Conservation (phyloP, 192 early-diverging fungal genomes). For the Phycomyces nitens region DNA sequence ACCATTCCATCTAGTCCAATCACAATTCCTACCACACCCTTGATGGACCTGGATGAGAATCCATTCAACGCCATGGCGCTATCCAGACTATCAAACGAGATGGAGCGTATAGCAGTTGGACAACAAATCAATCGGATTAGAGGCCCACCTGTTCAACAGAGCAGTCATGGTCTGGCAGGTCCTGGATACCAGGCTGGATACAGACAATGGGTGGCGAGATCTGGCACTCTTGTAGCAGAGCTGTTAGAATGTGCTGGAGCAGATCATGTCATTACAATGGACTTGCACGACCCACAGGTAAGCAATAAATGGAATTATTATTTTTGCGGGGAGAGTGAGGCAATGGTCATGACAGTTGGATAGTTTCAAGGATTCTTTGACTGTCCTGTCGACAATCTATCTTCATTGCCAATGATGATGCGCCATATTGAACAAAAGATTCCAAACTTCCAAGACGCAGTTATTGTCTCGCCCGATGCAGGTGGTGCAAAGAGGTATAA, state of each 20-base stretch:
- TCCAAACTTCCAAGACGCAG: conserved; percentile 76
- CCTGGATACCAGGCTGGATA: conserved; percentile 44
- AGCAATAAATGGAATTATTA: too few relatives aligned
- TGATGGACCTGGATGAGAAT: background rate
- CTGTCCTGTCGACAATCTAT: conserved; percentile 89
- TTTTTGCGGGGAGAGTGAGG: background rate
- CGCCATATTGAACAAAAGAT: conserved; percentile 89
- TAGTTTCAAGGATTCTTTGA: conserved; percentile 93
- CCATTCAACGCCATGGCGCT: background rate
- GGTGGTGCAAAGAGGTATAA: conserved; percentile 91
- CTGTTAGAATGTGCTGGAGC: conserved; percentile 84
- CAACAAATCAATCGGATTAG: conserved; percentile 1
- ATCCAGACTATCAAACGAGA: conserved; percentile 6
- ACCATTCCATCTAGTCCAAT: conserved; percentile 10
- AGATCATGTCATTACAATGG: conserved; percentile 96
- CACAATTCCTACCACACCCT: background rate
- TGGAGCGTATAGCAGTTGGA: conserved; percentile 3
- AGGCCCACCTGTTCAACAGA: background rate
- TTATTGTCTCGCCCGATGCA: conserved; percentile 96
- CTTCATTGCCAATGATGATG: conserved; percentile 79
- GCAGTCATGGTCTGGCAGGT: background rate
- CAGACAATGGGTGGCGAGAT: conserved; percentile 84
- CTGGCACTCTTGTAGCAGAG: conserved; percentile 88
- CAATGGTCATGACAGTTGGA: too few relatives aligned
- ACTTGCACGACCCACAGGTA: conserved; percentile 88